Evolutionary conservation across 768 basidiomycete species (phyloP).

Genomic region (Suillus clintonianus): DNA sequence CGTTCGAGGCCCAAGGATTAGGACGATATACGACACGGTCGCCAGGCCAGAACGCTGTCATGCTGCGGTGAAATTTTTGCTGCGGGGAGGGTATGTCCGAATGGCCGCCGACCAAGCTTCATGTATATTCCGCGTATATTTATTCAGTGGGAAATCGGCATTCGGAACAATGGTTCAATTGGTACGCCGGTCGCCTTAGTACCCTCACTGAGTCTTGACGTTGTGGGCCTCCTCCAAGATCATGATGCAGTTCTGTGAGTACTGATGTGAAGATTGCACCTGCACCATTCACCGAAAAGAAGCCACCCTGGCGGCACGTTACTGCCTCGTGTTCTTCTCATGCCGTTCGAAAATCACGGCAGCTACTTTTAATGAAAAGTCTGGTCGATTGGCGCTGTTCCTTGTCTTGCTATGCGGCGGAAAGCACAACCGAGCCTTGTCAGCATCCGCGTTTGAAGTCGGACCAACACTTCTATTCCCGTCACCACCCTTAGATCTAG

Average conservation of each 20-base stretch:
- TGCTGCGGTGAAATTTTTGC: neutral
- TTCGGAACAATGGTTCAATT: neutral
- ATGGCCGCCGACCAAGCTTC: neutral
- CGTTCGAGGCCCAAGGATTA: neutral
- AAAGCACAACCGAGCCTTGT: constrained; percentile 2
- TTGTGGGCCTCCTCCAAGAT: neutral
- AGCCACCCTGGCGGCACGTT: constrained; percentile 9
- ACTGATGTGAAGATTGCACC: neutral
- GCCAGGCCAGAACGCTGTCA: neutral
- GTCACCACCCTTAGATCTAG: neutral
- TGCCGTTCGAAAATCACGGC: constrained; percentile 14
- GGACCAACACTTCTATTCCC: constrained; percentile 1
- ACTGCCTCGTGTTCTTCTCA: constrained; percentile 24
- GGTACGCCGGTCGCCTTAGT: neutral
- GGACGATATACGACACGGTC: too few relatives aligned
- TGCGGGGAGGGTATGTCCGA: neutral
- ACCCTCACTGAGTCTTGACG: neutral
- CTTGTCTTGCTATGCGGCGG: neutral
- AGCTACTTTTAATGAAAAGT: neutral
- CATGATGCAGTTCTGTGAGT: neutral
- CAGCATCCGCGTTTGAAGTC: neutral
- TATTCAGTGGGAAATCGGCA: neutral
- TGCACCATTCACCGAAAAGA: neutral
- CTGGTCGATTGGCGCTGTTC: neutral
- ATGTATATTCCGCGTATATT: neutral